Evolutionary conservation across 2,329 filamentous ascomycete genomes (phyloP).

Genomic region (Xylaria hypoxylon): DNA sequence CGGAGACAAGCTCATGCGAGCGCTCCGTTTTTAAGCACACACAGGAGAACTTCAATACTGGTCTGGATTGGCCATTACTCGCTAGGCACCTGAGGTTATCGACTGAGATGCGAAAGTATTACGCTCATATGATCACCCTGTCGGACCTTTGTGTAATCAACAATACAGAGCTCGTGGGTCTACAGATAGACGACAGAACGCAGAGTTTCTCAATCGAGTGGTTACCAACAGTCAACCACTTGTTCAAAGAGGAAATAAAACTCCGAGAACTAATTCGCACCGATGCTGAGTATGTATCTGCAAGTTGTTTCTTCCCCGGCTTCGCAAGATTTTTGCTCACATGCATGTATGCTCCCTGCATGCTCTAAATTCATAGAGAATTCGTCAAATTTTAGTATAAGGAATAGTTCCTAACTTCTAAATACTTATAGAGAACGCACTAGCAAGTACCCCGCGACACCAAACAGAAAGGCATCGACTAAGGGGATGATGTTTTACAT

Average conservation of each 20-base stretch:
- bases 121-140: background rate
- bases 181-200: background rate
- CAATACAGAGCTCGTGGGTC: background rate
- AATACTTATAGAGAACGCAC: background rate
- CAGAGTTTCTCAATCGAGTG: background rate
- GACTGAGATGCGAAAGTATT: background rate
- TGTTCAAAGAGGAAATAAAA: conserved; percentile 5
- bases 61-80: background rate
- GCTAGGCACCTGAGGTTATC: background rate
- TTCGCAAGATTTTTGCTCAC: background rate
- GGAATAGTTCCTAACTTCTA: background rate
- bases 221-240: background rate
- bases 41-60: too few relatives aligned
- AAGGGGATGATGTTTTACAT: background rate
- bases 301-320: background rate
- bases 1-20: background rate
- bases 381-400: background rate
- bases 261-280: background rate
- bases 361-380: background rate
- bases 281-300: conserved; percentile 1
- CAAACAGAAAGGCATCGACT: background rate
- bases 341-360: background rate
- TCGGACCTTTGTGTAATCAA: background rate
- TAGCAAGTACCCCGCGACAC: too few relatives aligned
- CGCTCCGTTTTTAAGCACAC: background rate